Evolutionary conservation across 78 protist genomes (phyloP), one percentile per base, ranked within the genome.

Genomic region (Emiliania huxleyi): DNA sequence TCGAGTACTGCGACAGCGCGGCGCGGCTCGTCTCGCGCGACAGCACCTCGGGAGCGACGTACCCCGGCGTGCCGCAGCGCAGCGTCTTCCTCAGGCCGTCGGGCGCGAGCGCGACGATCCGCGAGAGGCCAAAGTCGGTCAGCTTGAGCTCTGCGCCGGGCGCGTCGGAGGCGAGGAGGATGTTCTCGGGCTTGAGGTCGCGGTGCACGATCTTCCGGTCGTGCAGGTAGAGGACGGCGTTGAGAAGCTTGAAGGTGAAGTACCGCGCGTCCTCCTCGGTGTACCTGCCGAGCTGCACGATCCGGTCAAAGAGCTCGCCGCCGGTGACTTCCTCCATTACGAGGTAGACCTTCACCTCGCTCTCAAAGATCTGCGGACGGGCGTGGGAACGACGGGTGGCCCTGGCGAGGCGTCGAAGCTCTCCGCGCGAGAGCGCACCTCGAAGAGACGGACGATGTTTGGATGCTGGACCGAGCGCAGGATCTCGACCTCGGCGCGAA

Each of bases 11-110:
- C 90, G 48, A 92, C 95, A 23, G 90, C 75, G 5, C 93, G 46
- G 93, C 95, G 90, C 55, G 90, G 35, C 52, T 93, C 95, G 43
- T 23, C 33, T 62, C 12, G n/a, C n/a, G 26, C 38, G 52, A 25
- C 42, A 93, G 69, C 69, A 93, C 93, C 29, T 93, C 95, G 35
- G 95, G 95, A 22, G 95, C 95, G 15, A 55, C 83, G 37, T 93
- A 93, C 69, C 5, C 33, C 12, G 93, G 95, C 48, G 95, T 90
- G 48, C 95, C 95, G 71, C 95, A 93, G 1, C 26, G 3, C 8
- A 92, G 8, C 11, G 75, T 89, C 23, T 22, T 48, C 92, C 87
- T 21, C 22, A 71, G 0, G 29, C 49, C 44, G 25, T 42, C 84
- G 77, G 37, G 23, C 1, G 0, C 45, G 44, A 12, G 43, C 19